Evolutionary conservation across 148 eudicot genomes (phyloP).

Genomic region (Talinum fruticosum): DNA sequence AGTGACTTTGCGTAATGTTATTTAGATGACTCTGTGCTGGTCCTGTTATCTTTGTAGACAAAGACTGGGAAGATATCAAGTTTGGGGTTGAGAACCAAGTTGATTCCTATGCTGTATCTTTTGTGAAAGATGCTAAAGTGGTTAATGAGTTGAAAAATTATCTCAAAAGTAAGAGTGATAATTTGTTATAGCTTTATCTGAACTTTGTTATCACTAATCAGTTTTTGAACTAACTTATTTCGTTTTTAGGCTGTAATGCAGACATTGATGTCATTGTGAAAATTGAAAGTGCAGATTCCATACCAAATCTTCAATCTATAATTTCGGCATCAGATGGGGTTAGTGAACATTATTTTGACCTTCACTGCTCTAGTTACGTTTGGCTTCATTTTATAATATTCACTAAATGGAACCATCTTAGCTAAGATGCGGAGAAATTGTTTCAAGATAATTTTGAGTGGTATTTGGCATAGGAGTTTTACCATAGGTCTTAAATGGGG

Average conservation of each 20-base stretch:
- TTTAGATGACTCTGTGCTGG: constrained; percentile 5
- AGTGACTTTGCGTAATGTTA: constrained; percentile 5
- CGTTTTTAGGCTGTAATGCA: constrained; percentile 62
- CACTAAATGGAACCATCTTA: not conserved
- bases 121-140: constrained; percentile 91
- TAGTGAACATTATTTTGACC: constrained; percentile 25
- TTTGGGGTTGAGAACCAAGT: constrained; percentile 94
- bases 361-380: not conserved
- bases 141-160: constrained; percentile 85
- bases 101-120: constrained; percentile 96
- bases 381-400: not conserved
- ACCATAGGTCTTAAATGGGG: not conserved
- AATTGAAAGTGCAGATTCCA: constrained; percentile 99
- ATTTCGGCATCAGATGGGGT: constrained; percentile 96
- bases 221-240: constrained; percentile 4
- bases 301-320: constrained; percentile 88
- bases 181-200: constrained; percentile 4
- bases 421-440: constrained; percentile 1
- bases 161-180: constrained; percentile 56
- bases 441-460: constrained; percentile 4
- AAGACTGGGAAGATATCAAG: constrained; percentile 99
- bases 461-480: not conserved
- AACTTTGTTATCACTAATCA: not conserved
- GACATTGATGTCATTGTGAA: constrained; percentile 82
- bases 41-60: constrained; percentile 45